phyloP scores from a whole-genome alignment of 2,329 filamentous ascomycete genomes.

The Sporothrix brasiliensis region DNA sequence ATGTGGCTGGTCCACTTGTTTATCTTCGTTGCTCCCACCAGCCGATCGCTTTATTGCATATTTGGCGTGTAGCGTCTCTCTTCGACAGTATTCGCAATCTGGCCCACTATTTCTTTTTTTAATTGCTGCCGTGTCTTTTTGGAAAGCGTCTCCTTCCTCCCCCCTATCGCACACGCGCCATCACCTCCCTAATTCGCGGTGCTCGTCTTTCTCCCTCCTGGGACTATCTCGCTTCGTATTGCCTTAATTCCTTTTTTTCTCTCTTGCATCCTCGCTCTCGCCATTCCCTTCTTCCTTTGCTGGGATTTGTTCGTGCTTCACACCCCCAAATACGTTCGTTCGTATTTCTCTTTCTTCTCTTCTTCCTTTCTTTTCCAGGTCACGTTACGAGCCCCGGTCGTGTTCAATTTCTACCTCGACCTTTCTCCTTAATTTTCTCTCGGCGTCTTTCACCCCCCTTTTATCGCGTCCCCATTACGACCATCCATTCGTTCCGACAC shows the following conservation, averaged over 20 bases:
- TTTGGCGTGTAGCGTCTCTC: neutral
- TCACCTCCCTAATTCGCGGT: constrained; percentile 22
- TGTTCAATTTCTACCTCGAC: neutral
- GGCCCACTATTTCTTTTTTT: constrained; percentile 16
- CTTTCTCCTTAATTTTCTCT: constrained; percentile 6
- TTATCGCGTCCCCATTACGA: neutral
- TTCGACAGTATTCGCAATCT: constrained; percentile 3
- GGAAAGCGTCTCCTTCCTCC: constrained; percentile 3
- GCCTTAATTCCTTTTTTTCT: neutral
- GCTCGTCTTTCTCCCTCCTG: constrained; percentile 12
- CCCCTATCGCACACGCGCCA: constrained; percentile 26
- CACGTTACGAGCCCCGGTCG: neutral
- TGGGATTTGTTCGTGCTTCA: neutral
- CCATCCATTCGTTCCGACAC: neutral
- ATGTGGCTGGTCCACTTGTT: neutral
- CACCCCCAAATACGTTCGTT: constrained; percentile 3
- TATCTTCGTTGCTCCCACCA: neutral
- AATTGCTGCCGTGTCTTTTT: constrained; percentile 31
- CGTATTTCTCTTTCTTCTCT: constrained; percentile 14
- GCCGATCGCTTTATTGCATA: constrained; percentile 24
- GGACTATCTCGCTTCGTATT: constrained; percentile 1
- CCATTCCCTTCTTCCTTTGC: neutral
- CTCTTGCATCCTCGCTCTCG: neutral
- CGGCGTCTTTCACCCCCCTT: neutral
- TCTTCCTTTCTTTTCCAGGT: constrained; percentile 9